Conservation (phyloP, 208 protist genomes). For the Leishmania arabica region DNA sequence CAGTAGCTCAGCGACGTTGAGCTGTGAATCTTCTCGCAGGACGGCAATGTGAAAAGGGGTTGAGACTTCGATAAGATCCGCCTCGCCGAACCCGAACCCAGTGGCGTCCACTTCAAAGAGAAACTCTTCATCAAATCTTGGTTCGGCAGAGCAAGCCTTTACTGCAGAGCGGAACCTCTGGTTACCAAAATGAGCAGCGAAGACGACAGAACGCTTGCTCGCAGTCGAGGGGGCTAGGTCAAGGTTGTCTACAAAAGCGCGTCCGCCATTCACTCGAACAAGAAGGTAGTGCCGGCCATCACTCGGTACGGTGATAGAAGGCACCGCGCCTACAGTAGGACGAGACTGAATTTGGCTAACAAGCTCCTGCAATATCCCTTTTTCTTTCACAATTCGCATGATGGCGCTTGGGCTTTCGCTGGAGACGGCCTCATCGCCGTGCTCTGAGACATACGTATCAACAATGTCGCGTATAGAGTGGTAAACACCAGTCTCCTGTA, state of each 20-base stretch:
- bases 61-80: constrained; percentile 78
- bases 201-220: constrained; percentile 56
- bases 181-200: constrained; percentile 84
- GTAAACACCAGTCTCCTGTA: constrained; percentile 86
- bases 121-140: constrained; percentile 90
- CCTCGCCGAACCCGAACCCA: constrained; percentile 56
- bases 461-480: constrained; percentile 89
- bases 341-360: constrained; percentile 47
- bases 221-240: constrained; percentile 44
- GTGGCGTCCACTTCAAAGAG: constrained; percentile 85
- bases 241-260: constrained; percentile 93
- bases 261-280: constrained; percentile 71
- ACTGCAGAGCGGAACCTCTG: constrained; percentile 74
- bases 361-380: constrained; percentile 83
- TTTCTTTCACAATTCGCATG: constrained; percentile 85
- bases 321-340: constrained; percentile 4
- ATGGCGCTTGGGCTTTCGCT: constrained; percentile 63
- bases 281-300: constrained; percentile 78
- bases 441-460: constrained; percentile 78
- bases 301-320: constrained; percentile 21
- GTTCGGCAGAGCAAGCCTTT: constrained; percentile 53
- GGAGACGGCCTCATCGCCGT: constrained; percentile 38
- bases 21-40: constrained; percentile 59
- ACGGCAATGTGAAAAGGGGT: constrained; percentile 89
- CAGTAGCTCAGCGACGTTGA: constrained; percentile 64